Conservation (phyloP, 1,284 basidiomycete species). For the Rhodotorula sp. region DNA sequence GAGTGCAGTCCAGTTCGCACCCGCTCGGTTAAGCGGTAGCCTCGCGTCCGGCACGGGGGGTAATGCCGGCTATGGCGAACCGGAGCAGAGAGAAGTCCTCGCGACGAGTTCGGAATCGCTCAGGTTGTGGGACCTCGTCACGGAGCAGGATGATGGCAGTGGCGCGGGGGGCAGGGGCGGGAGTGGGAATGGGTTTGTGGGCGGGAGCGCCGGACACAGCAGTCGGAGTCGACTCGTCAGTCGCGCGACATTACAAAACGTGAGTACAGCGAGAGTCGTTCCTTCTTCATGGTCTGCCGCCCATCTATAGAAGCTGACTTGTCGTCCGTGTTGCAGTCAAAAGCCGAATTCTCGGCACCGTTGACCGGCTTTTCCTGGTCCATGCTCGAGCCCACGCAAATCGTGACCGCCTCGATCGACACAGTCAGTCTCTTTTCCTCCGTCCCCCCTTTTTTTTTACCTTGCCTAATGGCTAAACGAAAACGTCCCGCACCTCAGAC, state of each 20-base stretch:
- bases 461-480: not conserved
- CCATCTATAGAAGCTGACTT: too few relatives aligned
- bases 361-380: conserved; percentile 97
- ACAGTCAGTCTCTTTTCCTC: conserved; percentile 42
- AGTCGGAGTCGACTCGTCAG: conserved; percentile 47
- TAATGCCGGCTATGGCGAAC: conserved; percentile 42
- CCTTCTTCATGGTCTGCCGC: too few relatives aligned
- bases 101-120: conserved; percentile 88
- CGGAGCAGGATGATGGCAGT: conserved; percentile 55
- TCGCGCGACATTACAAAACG: conserved; percentile 66
- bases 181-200: conserved; percentile 47
- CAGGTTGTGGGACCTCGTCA: conserved; percentile 77
- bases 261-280: conserved; percentile 53
- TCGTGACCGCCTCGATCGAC: conserved; percentile 95
- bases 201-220: conserved; percentile 59
- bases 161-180: conserved; percentile 43
- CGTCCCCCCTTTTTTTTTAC: too few relatives aligned
- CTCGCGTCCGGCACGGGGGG: conserved; percentile 62
- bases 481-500: conserved; percentile 43
- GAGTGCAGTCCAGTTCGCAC: conserved; percentile 79
- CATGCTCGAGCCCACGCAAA: conserved; percentile 75
- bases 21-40: conserved; percentile 58
- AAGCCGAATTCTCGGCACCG: conserved; percentile 80
- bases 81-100: conserved; percentile 64
- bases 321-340: too few relatives aligned